These are phyloP conservation scores for Trichothecium sympodiale DNA, from an alignment of 2,329 filamentous ascomycete genomes.

Conservation along the genomic window DNA sequence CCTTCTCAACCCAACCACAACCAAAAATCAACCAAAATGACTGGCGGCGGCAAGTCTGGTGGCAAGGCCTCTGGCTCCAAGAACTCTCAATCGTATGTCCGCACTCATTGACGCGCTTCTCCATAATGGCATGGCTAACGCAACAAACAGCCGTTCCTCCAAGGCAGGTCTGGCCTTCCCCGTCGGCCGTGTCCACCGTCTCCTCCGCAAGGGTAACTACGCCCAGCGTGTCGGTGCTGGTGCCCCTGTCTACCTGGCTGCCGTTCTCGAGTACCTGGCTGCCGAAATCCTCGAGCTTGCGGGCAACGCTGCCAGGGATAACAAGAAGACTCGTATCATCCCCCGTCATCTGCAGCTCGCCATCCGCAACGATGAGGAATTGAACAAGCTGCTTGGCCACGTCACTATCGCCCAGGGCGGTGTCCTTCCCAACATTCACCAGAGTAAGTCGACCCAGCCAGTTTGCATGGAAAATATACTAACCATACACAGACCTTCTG, in stretches of 20 bases:
- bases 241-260: constrained; percentile 93
- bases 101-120: constrained; percentile 5
- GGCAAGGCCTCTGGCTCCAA: constrained; percentile 99
- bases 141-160: constrained; percentile 71
- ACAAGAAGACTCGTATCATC: constrained; percentile 99
- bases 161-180: constrained; percentile 99
- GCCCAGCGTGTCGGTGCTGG: constrained; percentile 98
- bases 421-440: constrained; percentile 95
- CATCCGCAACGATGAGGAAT: constrained; percentile 98
- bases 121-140: constrained; percentile 3
- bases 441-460: constrained; percentile 55
- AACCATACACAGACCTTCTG: constrained; percentile 64
- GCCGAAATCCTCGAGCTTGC: constrained; percentile 98
- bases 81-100: constrained; percentile 95
- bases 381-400: constrained; percentile 97
- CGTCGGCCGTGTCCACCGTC: constrained; percentile 98
- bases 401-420: constrained; percentile 96
- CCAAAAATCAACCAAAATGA: constrained; percentile 68
- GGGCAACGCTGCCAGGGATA: constrained; percentile 96
- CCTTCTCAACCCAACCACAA: constrained; percentile 17
- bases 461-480: constrained; percentile 15
- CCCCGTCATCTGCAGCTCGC: constrained; percentile 97
- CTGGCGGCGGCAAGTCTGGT: constrained; percentile 99
- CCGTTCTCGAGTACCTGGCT: constrained; percentile 95
- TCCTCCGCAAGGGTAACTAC: constrained; percentile 98